These are phyloP conservation scores for Ceratobasidium sp. DNA, from an alignment of 1,284 basidiomycete species.

Conservation along the genomic window DNA sequence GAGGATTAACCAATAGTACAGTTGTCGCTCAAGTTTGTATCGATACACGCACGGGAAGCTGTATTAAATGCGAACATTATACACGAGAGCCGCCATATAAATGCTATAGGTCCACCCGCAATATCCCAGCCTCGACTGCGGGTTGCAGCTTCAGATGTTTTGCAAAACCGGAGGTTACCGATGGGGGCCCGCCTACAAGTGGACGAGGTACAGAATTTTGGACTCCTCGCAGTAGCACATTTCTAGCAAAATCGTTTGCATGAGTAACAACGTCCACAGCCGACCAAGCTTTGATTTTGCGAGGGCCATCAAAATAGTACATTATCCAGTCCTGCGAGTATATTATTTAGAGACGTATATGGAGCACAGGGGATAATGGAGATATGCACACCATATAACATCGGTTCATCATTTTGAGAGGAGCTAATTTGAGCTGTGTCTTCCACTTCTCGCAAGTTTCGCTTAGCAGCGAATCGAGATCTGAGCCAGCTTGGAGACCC, in stretches of 20 bases:
- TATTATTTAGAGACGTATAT: not conserved
- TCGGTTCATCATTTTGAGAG: not conserved
- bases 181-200: not conserved
- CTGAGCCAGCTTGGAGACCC: not conserved
- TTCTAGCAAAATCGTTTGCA: not conserved
- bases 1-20: too few relatives aligned
- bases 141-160: not conserved
- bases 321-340: not conserved
- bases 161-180: not conserved
- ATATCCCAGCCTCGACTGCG: not conserved
- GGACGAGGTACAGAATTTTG: not conserved
- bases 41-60: too few relatives aligned
- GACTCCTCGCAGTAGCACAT: not conserved
- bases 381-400: conserved; percentile 13
- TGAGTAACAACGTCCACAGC: not conserved
- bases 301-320: not conserved
- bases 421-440: not conserved
- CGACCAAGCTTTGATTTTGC: not conserved
- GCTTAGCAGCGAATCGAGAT: too few relatives aligned
- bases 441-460: not conserved
- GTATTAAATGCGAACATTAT: too few relatives aligned
- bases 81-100: too few relatives aligned
- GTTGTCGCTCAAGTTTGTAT: too few relatives aligned
- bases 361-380: too few relatives aligned
- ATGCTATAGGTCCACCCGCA: not conserved